These are phyloP conservation scores for Tylopilus felleus DNA, from an alignment of 768 basidiomycete genomes.

Conservation along the genomic window DNA sequence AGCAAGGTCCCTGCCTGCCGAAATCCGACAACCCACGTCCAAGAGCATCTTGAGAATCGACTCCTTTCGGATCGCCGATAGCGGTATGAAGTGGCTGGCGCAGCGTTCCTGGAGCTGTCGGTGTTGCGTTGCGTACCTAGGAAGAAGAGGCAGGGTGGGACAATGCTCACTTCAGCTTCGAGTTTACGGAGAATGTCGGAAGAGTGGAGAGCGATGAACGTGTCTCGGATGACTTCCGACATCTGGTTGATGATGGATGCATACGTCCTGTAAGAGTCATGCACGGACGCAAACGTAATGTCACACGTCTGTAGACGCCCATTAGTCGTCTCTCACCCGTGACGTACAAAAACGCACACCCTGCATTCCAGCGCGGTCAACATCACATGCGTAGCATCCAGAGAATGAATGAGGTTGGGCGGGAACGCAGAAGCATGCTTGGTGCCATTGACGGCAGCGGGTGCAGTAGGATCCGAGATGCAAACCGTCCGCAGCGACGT, in stretches of 20 bases:
- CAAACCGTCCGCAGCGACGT: conserved; percentile 84
- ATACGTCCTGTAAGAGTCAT: conserved; percentile 99
- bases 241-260: conserved; percentile 82
- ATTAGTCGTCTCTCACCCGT: conserved; percentile 3
- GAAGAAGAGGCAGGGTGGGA: too few species aligned
- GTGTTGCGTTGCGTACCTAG: not conserved
- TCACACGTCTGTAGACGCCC: conserved; percentile 50
- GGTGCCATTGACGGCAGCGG: conserved; percentile 71
- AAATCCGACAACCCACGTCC: conserved; percentile 44
- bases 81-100: conserved; percentile 63
- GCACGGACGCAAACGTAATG: conserved; percentile 90
- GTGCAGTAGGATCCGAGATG: conserved; percentile 81
- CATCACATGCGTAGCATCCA: conserved; percentile 99
- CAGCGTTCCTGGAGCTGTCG: conserved; percentile 74
- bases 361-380: conserved; percentile 87
- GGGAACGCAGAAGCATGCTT: conserved; percentile 98
- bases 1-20: conserved; percentile 41
- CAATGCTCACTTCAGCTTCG: conserved; percentile 66
- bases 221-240: conserved; percentile 86
- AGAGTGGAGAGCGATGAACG: conserved; percentile 89
- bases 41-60: conserved; percentile 40
- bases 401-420: conserved; percentile 95
- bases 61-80: conserved; percentile 42
- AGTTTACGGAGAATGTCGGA: conserved; percentile 78
- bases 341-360: conserved; percentile 36